Base-by-base conservation (phyloP, 495 filamentous ascomycete species). In the Talaromyces adpressus region DNA sequence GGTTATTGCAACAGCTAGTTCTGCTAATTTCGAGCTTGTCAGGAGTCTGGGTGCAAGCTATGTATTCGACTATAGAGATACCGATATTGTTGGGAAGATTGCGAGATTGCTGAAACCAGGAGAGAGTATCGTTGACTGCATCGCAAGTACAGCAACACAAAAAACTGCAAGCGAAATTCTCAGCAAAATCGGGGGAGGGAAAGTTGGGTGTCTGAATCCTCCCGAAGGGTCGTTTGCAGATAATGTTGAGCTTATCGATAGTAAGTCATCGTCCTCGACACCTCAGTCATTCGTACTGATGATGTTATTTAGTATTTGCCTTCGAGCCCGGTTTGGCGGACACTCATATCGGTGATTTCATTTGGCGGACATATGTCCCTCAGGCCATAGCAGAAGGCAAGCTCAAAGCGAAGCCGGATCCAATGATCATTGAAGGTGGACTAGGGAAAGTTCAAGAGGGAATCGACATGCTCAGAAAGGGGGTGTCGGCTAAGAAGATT, bases 31-130 rank as follows among this genome's bases (percentile, higher is more conserved):
- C 34, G 78, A 78, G 0, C 80, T 77, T 62, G 70, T 83, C 30
- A 80, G 77, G 63, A 65, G 62, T 3, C 75, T 88, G 0, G 86
- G 87, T 6, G 87, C 86, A 1, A 74, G 54, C 16, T 57, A 75
- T 11, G 81, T 78, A 1, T 84, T 87, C 59, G 85, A 90, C 70
- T 87, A 90, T 54, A 73, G 70, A 36, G 68, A 68, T 4, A 62
- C 66, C 9, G 56, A 67, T 52, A 80, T 82, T 5, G 74, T 77
- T 25, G 64, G 68, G 1, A 16, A 52, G 11, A 20, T 62, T 9
- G 20, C 30, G n/a, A 54, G 32, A 6, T 20, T 23, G 7, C 49
- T 62, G 23, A 62, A 23, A 16, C 34, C 34, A 0, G 22, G 60
- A 2, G 39, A 29, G 8, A 32, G 30, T 49, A 39, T 36, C 22